A percentile compares a stretch with the other conserved stretches of the same genome.
Evolutionary conservation across 352 stramenopile genomes (phyloP).

Genomic region (Globisporangium megalacanthum): DNA sequence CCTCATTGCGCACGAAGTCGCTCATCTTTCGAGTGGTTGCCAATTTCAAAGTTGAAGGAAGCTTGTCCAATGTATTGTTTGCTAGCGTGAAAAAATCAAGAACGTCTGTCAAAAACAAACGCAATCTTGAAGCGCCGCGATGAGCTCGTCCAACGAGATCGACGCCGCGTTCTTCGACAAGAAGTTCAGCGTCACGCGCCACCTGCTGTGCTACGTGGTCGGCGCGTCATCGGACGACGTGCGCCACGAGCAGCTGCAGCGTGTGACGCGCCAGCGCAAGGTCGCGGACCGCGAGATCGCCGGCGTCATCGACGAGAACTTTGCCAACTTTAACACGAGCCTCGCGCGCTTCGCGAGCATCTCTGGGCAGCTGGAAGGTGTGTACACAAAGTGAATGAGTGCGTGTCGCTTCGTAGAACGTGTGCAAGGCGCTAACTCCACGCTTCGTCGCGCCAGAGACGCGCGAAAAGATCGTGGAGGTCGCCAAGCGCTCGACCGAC

Average conservation of each 20-base stretch:
- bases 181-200: slow-evolving; percentile 72
- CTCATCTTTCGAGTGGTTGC: neutral
- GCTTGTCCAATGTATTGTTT: no score
- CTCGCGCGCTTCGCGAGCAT: slow-evolving; percentile 74
- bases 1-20: slow-evolving; percentile 49
- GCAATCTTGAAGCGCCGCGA: neutral
- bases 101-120: neutral
- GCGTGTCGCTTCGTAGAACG: no score
- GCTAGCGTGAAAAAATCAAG: no score
- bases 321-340: slow-evolving; percentile 81
- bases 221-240: slow-evolving; percentile 62
- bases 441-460: slow-evolving; percentile 32
- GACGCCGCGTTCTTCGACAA: slow-evolving; percentile 81
- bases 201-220: slow-evolving; percentile 78
- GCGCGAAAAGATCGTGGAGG: slow-evolving; percentile 59
- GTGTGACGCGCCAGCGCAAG: slow-evolving; percentile 45
- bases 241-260: slow-evolving; percentile 61
- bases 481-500: slow-evolving; percentile 60
- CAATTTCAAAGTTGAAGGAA: no score
- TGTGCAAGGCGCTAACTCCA: neutral
- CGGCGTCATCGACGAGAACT: slow-evolving; percentile 79
- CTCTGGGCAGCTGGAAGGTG: slow-evolving; percentile 74
- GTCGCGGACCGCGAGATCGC: slow-evolving; percentile 78
- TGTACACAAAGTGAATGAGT: no score
- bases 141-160: slow-evolving; percentile 44